Conservation (phyloP, 2,329 filamentous ascomycete genomes). For the Hypoxylon sp. region DNA sequence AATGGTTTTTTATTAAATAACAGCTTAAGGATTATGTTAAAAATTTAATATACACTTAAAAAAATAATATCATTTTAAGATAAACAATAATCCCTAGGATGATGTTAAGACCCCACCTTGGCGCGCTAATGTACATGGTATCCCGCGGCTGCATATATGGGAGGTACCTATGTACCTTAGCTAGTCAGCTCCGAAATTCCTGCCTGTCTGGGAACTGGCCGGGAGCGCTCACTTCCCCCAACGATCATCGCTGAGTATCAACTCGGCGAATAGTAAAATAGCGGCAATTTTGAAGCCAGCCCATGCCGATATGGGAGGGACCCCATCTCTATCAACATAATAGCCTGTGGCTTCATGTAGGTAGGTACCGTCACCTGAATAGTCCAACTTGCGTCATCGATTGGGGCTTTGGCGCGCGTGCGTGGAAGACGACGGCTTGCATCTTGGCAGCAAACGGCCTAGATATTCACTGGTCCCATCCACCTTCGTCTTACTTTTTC, state of each 20-base stretch:
- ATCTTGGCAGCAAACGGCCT: constrained; percentile 3
- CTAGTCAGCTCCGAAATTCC: constrained; percentile 17
- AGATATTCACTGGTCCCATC: constrained; percentile 3
- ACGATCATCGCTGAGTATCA: constrained; percentile 10
- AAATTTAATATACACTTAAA: too few relatives aligned
- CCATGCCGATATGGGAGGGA: constrained; percentile 2
- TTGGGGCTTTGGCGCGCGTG: constrained; percentile 4
- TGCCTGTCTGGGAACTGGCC: constrained; percentile 34
- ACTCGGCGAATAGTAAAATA: constrained; percentile 10
- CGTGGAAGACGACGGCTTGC: constrained; percentile 7
- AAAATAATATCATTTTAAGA: too few relatives aligned
- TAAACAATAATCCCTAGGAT: too few relatives aligned
- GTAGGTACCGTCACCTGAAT: constrained; percentile 12
- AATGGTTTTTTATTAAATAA: too few relatives aligned
- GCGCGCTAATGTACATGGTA: too few relatives aligned
- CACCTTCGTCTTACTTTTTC: background rate
- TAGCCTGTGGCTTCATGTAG: constrained; percentile 2
- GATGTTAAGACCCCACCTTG: too few relatives aligned
- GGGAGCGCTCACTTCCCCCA: constrained; percentile 1
- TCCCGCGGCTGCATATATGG: too few relatives aligned
- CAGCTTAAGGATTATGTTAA: too few relatives aligned
- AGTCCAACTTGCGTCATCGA: constrained; percentile 13
- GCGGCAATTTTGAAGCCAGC: background rate
- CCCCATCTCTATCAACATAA: background rate
- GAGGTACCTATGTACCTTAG: too few relatives aligned